Conservation (phyloP, 441 rosid species). For the Pelargonium myrrhifolium region DNA sequence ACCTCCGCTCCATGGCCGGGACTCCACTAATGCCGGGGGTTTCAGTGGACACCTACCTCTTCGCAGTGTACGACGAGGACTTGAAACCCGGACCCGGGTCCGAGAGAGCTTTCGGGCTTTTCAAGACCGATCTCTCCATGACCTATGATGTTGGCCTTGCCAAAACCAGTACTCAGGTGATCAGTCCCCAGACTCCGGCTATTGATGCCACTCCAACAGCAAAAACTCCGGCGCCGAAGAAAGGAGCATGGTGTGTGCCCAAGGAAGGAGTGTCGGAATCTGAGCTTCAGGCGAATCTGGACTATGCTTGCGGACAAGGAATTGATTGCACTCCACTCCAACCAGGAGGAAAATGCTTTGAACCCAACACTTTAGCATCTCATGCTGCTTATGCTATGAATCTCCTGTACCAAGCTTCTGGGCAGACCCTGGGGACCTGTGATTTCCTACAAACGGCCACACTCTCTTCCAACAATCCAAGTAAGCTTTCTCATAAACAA, state of each 20-base stretch:
- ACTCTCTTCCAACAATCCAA: conserved; percentile 61
- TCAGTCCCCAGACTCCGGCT: too few relatives aligned
- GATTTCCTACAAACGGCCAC: conserved; percentile 73
- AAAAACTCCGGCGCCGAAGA: conserved; percentile 22
- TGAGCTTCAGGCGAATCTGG: conserved; percentile 64
- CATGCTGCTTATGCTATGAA: conserved; percentile 93
- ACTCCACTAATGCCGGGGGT: conserved; percentile 91
- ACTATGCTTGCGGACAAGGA: conserved; percentile 78
- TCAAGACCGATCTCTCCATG: conserved; percentile 63
- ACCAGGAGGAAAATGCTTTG: conserved; percentile 80
- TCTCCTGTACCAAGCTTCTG: conserved; percentile 57
- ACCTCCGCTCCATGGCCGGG: conserved; percentile 69
- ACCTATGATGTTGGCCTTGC: conserved; percentile 68
- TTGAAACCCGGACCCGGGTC: conserved; percentile 76
- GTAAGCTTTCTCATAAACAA: conserved; percentile 32
- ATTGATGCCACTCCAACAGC: too few relatives aligned
- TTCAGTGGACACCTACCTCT: conserved; percentile 72
- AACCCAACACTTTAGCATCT: conserved; percentile 56
- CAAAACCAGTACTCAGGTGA: too few relatives aligned
- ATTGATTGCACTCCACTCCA: conserved; percentile 68
- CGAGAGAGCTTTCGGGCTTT: conserved; percentile 69
- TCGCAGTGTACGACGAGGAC: conserved; percentile 79
- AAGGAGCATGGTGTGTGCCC: conserved; percentile 62
- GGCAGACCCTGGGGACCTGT: conserved; percentile 51
- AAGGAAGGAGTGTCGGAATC: conserved; percentile 40